A percentile compares a stretch with the other conserved stretches of the same genome.
Conservation (phyloP, 306 rosid species). For the Quercus rubra region DNA sequence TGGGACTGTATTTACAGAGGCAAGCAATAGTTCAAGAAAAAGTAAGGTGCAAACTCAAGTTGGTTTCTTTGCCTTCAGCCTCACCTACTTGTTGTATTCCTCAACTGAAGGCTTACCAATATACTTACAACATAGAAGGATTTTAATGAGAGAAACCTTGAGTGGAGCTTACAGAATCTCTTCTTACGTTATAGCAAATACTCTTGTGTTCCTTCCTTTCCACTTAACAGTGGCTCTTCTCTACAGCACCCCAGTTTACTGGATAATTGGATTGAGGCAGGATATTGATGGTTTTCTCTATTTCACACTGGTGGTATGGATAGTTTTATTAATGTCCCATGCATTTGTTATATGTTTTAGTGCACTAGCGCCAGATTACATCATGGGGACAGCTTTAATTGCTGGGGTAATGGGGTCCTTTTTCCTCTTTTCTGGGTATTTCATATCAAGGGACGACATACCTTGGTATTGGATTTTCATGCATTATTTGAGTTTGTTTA, state of each 20-base stretch:
- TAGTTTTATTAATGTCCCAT: constrained; percentile 57
- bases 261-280: constrained; percentile 69
- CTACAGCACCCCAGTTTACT: constrained; percentile 62
- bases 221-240: constrained; percentile 55
- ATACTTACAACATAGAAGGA: constrained; percentile 72
- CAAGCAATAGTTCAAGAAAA: constrained; percentile 24
- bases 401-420: constrained; percentile 34
- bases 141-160: constrained; percentile 68
- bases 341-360: constrained; percentile 34
- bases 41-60: constrained; percentile 42
- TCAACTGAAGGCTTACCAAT: constrained; percentile 75
- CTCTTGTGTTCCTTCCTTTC: constrained; percentile 63
- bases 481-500: constrained; percentile 43
- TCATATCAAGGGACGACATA: constrained; percentile 34
- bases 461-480: constrained; percentile 46
- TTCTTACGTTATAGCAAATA: constrained; percentile 63
- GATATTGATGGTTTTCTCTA: constrained; percentile 59
- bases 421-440: constrained; percentile 48
- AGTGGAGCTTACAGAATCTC: constrained; percentile 80
- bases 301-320: constrained; percentile 69
- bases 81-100: constrained; percentile 69
- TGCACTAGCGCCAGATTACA: constrained; percentile 37
- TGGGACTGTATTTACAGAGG: constrained; percentile 63
- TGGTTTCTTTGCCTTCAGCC: constrained; percentile 74
- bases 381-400: constrained; percentile 30